Conservation (phyloP, 2,329 filamentous ascomycete species). For the Calonectria pseudoturangicola region DNA sequence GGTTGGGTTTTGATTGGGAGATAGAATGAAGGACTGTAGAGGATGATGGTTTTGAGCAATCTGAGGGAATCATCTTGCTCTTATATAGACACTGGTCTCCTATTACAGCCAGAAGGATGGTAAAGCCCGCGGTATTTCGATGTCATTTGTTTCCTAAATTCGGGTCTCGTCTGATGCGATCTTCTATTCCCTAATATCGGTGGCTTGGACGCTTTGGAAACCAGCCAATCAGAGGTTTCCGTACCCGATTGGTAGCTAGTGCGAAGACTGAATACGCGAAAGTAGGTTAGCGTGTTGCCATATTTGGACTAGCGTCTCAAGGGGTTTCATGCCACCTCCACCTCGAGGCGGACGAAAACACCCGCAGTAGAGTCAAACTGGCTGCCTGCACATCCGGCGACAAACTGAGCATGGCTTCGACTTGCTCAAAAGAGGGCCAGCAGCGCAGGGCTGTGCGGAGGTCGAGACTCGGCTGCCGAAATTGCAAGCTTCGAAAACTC, state of each 20-base stretch:
- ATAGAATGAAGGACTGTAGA: too few species aligned
- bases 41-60: too few species aligned
- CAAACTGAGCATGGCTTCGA: constrained; percentile 28
- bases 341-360: background rate
- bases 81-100: too few species aligned
- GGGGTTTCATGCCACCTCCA: background rate
- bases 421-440: background rate
- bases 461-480: constrained; percentile 68
- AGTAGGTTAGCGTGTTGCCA: constrained; percentile 43
- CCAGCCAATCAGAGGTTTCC: constrained; percentile 54
- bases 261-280: constrained; percentile 34
- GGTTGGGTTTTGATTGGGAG: too few species aligned
- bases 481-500: constrained; percentile 70
- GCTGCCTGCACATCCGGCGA: too few species aligned
- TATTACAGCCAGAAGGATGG: too few species aligned
- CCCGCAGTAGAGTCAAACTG: background rate
- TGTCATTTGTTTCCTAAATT: too few species aligned
- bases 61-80: too few species aligned
- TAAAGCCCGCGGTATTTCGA: too few species aligned
- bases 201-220: too few species aligned
- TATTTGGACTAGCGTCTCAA: background rate
- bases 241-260: constrained; percentile 55
- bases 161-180: too few species aligned
- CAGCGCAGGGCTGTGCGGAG: constrained; percentile 49
- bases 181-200: too few species aligned